Conservation (phyloP, 768 basidiomycete species). For the Phanerodontia chrysosporium region DNA sequence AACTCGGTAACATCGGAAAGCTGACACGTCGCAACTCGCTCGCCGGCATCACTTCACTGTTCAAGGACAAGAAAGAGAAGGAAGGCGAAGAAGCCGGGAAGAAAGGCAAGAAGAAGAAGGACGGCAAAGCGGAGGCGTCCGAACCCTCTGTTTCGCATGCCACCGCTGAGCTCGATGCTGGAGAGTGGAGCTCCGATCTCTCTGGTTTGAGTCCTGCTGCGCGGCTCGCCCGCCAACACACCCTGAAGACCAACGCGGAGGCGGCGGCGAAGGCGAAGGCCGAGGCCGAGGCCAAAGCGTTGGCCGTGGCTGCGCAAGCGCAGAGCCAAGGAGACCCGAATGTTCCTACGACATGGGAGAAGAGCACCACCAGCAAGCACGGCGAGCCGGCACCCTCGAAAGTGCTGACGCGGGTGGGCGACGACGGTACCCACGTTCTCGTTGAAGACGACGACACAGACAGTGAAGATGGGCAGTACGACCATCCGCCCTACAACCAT, state of each 20-base stretch:
- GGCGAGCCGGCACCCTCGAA: constrained; percentile 39
- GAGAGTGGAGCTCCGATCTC: constrained; percentile 62
- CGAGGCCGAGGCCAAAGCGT: constrained; percentile 48
- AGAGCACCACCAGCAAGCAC: constrained; percentile 65
- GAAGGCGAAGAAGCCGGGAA: constrained; percentile 39
- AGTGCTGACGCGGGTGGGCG: constrained; percentile 42
- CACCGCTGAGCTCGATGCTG: constrained; percentile 78
- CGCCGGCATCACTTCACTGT: constrained; percentile 87
- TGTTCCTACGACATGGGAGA: constrained; percentile 70
- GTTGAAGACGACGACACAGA: constrained; percentile 59
- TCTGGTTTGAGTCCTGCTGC: constrained; percentile 87
- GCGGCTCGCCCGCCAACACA: constrained; percentile 85
- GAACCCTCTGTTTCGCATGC: constrained; percentile 76
- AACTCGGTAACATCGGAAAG: constrained; percentile 88
- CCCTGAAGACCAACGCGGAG: constrained; percentile 82
- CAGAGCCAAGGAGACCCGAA: constrained; percentile 28
- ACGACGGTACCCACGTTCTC: constrained; percentile 62
- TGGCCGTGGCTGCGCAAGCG: constrained; percentile 27
- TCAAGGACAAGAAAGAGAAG: constrained; percentile 75
- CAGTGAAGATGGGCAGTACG: constrained; percentile 35
- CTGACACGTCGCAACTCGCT: constrained; percentile 85
- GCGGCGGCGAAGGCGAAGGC: constrained; percentile 65
- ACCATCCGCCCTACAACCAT: constrained; percentile 28
- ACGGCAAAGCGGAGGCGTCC: constrained; percentile 58
- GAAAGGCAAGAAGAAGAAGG: constrained; percentile 43